Evolutionary conservation across 108 stramenopile species (phyloP).

Genomic region (Skeletonema potamos): DNA sequence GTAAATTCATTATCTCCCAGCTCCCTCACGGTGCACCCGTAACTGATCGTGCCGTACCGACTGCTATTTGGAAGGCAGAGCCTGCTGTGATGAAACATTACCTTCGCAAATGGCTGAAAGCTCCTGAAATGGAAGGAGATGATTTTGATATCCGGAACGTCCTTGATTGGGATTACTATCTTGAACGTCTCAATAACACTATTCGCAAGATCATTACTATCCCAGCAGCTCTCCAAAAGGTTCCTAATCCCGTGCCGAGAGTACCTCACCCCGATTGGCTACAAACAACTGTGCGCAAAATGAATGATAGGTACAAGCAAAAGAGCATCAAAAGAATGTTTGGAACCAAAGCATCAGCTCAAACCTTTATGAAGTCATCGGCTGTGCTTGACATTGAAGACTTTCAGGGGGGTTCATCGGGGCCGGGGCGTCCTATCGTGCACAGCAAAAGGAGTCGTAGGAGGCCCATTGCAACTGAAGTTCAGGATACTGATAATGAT

Average conservation of each 20-base stretch:
- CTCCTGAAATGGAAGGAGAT: slow-evolving; percentile 80
- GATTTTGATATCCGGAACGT: slow-evolving; percentile 93
- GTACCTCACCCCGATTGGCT: slow-evolving; percentile 97
- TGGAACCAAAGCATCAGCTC: slow-evolving; percentile 3
- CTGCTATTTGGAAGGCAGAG: slow-evolving; percentile 95
- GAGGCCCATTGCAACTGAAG: background rate
- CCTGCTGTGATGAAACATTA: slow-evolving; percentile 86
- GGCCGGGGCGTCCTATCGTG: slow-evolving; percentile 70
- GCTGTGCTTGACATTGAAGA: slow-evolving; percentile 79
- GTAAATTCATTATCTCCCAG: slow-evolving; percentile 96
- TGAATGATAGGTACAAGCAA: slow-evolving; percentile 90
- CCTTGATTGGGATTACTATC: slow-evolving; percentile 98
- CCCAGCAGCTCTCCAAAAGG: slow-evolving; percentile 96
- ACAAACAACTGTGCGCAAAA: slow-evolving; percentile 73
- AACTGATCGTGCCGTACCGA: slow-evolving; percentile 95
- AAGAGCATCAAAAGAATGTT: slow-evolving; percentile 83
- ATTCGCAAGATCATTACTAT: slow-evolving; percentile 99
- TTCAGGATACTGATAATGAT: background rate
- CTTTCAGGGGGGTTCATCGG: slow-evolving; percentile 41
- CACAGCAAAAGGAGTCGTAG: slow-evolving; percentile 45
- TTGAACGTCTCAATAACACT: slow-evolving; percentile 92
- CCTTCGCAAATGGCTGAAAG: slow-evolving; percentile 93
- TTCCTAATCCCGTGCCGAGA: slow-evolving; percentile 94
- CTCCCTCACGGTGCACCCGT: slow-evolving; percentile 95
- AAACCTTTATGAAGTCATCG: slow-evolving; percentile 8